Base-by-base conservation (phyloP, 202 grass and related monocot species). In the Setaria italica region DNA sequence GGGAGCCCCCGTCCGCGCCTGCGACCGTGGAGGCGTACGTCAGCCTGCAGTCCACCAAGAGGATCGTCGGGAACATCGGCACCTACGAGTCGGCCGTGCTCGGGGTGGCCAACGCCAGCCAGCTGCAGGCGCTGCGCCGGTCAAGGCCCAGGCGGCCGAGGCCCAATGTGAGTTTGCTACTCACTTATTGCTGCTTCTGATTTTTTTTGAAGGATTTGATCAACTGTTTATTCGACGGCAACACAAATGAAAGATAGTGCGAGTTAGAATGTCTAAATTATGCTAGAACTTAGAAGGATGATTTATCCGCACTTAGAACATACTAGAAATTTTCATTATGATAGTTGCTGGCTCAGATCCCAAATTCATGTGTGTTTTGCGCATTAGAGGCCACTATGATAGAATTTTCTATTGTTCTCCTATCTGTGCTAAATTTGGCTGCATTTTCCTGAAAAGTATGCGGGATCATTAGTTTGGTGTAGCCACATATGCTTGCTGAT, bases 11-110 rank as follows among this genome's bases (percentile, higher is more conserved):
- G 1, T 87, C 90, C 19, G 89, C 84, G 74, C 90, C 85, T 49
- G 82, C 65, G 49, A 64, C 37, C 57, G 83, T 93, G 7, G 86
- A 92, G 47, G 95, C 95, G 2, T 85, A 93, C 72, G 17, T 98
- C 64, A 84, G 74, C 86, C 87, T 95, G 80, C 86, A 92, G 62
- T 95, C 93, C 0, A 76, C 85, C 62, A 90, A 64, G 82, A 90
- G 14, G 72, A 90, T 98, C 60, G 85, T 84, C 64, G 91, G 93
- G 30, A 98, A 98, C 66, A 82, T 95, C 3, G 93, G 85, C 21
- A 98, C 95, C 30, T 98, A 84, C 42, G 91, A 98, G 81, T 95
- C 95, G 10, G 95, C 89, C n/a, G 88, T 98, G 69, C 91, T 98
- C 9, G 91, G 93, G 2, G 78, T 98, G 43, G 65, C 89, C 53